phyloP scores from a whole-genome alignment of 1,139 yeast genomes.

The Debaryomycetaceae sp. region DNA sequence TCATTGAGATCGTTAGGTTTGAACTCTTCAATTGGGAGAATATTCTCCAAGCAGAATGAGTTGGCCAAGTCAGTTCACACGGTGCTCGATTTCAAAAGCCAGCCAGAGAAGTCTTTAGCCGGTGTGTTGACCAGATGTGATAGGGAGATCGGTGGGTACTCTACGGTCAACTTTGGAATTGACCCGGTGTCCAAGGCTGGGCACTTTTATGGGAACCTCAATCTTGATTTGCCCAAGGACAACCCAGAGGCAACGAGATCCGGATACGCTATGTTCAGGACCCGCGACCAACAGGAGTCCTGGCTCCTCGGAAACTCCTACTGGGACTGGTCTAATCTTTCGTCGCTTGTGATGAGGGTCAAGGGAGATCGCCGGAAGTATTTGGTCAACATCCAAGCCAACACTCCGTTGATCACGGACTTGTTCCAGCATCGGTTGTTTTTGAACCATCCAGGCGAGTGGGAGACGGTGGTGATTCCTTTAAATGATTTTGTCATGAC shows the following conservation, averaged over 20 bases:
- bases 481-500: conserved; percentile 77
- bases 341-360: conserved; percentile 64
- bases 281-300: conserved; percentile 56
- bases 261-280: conserved; percentile 87
- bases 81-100: conserved; percentile 54
- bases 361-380: conserved; percentile 74
- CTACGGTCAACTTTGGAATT: conserved; percentile 56
- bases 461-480: conserved; percentile 84
- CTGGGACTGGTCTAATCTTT: conserved; percentile 64
- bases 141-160: conserved; percentile 73
- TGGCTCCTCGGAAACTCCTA: conserved; percentile 44
- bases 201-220: conserved; percentile 68
- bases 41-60: conserved; percentile 33
- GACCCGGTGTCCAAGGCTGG: conserved; percentile 41
- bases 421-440: conserved; percentile 80
- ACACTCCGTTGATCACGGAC: conserved; percentile 74
- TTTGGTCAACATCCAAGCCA: conserved; percentile 77
- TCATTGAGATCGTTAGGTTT: conserved; percentile 44
- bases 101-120: conserved; percentile 37
- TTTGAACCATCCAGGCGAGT: conserved; percentile 67
- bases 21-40: conserved; percentile 33
- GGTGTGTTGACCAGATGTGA: conserved; percentile 63
- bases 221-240: conserved; percentile 69
- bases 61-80: conserved; percentile 32
- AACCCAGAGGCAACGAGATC: conserved; percentile 66